Base-by-base conservation (phyloP, 805 yeast genomes). In the Kuraishia floccosa region DNA sequence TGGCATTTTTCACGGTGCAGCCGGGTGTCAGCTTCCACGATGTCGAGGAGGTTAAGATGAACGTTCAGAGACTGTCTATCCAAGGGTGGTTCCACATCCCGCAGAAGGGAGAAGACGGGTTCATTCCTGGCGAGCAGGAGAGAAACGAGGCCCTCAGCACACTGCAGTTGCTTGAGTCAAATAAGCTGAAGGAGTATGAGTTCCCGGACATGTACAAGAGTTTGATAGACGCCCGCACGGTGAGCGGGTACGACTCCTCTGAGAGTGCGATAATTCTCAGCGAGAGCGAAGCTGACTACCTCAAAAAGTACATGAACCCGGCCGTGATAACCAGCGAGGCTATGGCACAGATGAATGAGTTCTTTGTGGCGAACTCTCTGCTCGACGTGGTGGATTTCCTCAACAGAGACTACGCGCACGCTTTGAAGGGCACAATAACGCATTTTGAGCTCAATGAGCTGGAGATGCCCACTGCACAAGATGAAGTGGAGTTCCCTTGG, bases 81-180 rank as follows among this genome's bases (percentile, higher is more conserved):
- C 96, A 91, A 47, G 99, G 99, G 1, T 93, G 99, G 99, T 93
- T 89, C 50, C 99, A 91, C 53, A 83, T 87, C 31, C 99, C 99
- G 3, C 97, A 91, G 50, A 60, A 59, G 8, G 96, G 94, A 7
- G 99, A 91, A 54, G 75, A 70, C 21, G 97, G 96, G 0, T 89
- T 54, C 46, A 67, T 75, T 13, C 73, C 72, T 23, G 94, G 93
- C 5, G 95, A 85, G 48, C 86, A 84, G 50, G 89, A 78, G 45
- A 71, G 61, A 23, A 75, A 82, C 1, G 86, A 78, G 42, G 78
- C 81, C 0, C 64, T 66, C 44, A 72, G 85, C 26, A 83, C 95
- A 1, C 65, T 86, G 38, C 85, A 81, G 46, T 89, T 72, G 46
- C 56, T 86, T 36, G 89, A 84, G 43, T 70, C 83, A 7, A 74